Evolutionary conservation across 805 yeast genomes (phyloP).

Genomic region (Candida rishiriensis): DNA sequence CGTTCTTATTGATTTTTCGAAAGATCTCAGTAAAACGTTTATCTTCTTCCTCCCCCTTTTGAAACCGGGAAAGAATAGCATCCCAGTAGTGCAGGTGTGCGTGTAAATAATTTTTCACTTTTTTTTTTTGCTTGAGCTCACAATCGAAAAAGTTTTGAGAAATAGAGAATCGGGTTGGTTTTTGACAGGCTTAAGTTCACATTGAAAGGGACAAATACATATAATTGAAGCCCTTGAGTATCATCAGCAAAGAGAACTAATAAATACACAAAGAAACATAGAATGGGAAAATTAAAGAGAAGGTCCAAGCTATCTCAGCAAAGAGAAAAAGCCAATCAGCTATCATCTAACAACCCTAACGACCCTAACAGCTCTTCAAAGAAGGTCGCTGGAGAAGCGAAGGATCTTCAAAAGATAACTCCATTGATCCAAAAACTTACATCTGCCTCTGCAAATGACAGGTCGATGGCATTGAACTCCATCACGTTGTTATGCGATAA

Average conservation of each 20-base stretch:
- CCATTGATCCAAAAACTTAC: conserved; percentile 66
- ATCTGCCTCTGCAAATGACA: conserved; percentile 63
- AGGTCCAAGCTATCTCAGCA: conserved; percentile 47
- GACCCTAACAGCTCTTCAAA: conserved; percentile 20
- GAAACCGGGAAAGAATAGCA: no score
- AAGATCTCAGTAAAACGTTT: background rate
- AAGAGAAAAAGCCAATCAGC: conserved; percentile 15
- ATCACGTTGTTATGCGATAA: conserved; percentile 63
- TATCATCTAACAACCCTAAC: background rate
- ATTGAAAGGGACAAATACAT: background rate
- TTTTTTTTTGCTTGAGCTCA: no score
- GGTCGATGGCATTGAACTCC: conserved; percentile 72
- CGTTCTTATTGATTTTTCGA: background rate
- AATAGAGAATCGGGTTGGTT: no score
- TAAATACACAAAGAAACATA: background rate
- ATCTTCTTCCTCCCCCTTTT: background rate
- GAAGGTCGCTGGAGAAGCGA: conserved; percentile 36
- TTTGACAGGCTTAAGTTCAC: no score
- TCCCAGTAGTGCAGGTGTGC: no score
- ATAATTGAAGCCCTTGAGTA: background rate
- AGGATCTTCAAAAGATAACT: conserved; percentile 44
- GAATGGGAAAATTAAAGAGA: conserved; percentile 75
- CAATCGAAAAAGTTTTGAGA: no score
- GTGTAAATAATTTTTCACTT: no score
- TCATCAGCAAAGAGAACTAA: background rate